phyloP scores from a whole-genome alignment of 129 eudicot genomes.

The Flaveria linearis region DNA sequence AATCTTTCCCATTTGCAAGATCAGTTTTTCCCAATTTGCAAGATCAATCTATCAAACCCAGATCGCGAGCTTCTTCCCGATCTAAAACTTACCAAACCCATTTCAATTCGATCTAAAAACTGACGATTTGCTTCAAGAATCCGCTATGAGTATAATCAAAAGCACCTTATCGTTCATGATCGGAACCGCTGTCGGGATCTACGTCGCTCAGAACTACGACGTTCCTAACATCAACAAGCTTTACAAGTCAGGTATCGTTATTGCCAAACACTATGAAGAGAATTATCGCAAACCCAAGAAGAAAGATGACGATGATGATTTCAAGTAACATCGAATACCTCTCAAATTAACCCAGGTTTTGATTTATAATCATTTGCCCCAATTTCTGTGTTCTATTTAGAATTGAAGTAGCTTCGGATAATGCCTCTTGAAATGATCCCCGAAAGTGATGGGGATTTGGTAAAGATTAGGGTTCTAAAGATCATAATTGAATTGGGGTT shows the following conservation, averaged over 20 bases:
- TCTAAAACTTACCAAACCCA: background rate
- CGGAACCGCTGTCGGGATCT: slow-evolving; percentile 49
- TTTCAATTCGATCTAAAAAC: background rate
- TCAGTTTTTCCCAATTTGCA: background rate
- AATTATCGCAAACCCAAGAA: slow-evolving; percentile 20
- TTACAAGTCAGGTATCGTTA: slow-evolving; percentile 7
- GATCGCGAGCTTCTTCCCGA: background rate
- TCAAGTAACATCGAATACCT: background rate
- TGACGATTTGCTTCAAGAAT: background rate
- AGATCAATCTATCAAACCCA: background rate
- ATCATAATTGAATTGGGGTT: background rate
- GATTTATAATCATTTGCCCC: background rate
- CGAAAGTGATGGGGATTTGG: background rate
- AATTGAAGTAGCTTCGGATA: background rate
- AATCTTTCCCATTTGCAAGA: background rate
- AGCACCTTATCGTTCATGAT: slow-evolving; percentile 16
- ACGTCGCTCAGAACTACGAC: slow-evolving; percentile 28
- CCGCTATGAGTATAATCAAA: slow-evolving; percentile 20
- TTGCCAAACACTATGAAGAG: slow-evolving; percentile 17
- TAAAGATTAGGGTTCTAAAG: background rate
- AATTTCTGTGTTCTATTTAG: background rate
- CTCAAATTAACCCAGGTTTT: slow-evolving; percentile 1
- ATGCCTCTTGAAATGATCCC: background rate
- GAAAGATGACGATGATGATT: background rate
- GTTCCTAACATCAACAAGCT: slow-evolving; percentile 20